phyloP scores from a whole-genome alignment of 495 filamentous ascomycete genomes.

The Tuber aestivum region DNA sequence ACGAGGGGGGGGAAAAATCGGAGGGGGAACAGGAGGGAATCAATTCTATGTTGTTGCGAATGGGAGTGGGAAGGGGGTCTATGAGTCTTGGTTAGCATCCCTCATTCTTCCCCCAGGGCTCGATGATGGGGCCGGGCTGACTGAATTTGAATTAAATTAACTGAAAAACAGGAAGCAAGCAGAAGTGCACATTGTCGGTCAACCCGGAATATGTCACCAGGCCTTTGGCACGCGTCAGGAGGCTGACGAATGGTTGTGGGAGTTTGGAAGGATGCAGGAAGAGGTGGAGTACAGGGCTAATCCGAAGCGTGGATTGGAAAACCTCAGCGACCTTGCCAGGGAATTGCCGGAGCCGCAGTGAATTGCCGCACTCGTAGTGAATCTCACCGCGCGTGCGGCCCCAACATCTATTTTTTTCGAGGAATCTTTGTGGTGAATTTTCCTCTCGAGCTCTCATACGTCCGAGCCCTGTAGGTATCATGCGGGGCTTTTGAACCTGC shows the following conservation, averaged over 20 bases:
- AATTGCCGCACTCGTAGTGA: background rate
- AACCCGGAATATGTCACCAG: constrained; percentile 3
- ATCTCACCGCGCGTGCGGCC: background rate
- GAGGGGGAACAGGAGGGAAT: background rate
- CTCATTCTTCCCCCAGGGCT: background rate
- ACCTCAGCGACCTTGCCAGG: background rate
- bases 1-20: background rate
- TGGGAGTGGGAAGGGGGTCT: background rate
- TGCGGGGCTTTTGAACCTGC: background rate
- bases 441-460: background rate
- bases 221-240: background rate
- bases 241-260: background rate
- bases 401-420: background rate
- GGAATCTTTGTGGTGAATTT: background rate
- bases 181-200: constrained; percentile 1
- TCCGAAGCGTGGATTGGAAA: background rate
- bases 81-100: constrained; percentile 1
- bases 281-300: background rate
- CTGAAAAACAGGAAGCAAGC: background rate
- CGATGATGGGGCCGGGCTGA: background rate
- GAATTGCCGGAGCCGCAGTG: constrained; percentile 1
- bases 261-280: background rate
- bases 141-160: background rate
- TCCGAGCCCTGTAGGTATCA: background rate
- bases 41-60: constrained; percentile 1